These are phyloP conservation scores for Syncephalastrum racemosum DNA, from an alignment of 371 early-diverging fungal genomes.

Conservation along the genomic window DNA sequence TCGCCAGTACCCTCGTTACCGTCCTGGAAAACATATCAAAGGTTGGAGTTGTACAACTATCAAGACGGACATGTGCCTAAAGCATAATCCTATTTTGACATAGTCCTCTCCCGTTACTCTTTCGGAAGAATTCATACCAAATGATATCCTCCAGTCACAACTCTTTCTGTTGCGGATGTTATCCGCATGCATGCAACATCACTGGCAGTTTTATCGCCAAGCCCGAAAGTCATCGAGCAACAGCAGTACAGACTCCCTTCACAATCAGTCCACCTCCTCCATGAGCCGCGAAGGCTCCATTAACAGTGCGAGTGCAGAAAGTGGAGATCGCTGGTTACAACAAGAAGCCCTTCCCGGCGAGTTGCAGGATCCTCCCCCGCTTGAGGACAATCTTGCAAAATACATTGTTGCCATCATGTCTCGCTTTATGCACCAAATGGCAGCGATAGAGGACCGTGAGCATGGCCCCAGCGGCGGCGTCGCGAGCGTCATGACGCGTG, in stretches of 20 bases:
- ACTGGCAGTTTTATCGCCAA: slow-evolving; percentile 69
- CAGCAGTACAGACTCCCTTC: not conserved
- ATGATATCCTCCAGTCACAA: slow-evolving; percentile 71
- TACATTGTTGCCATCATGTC: slow-evolving; percentile 62
- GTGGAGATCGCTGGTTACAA: slow-evolving; percentile 24
- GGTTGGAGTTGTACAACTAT: slow-evolving; percentile 32
- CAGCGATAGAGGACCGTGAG: slow-evolving; percentile 43
- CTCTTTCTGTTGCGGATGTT: slow-evolving; percentile 70
- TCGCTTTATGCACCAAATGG: slow-evolving; percentile 63
- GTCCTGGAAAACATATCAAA: slow-evolving; percentile 64
- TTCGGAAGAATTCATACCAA: slow-evolving; percentile 56
- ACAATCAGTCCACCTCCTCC: slow-evolving; percentile 3
- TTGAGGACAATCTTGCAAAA: slow-evolving; percentile 72
- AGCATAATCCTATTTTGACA: not conserved
- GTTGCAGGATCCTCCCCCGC: slow-evolving; percentile 72
- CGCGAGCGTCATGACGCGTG: slow-evolving; percentile 54
- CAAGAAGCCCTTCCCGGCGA: slow-evolving; percentile 24
- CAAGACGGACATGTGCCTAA: not conserved
- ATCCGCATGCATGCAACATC: slow-evolving; percentile 71
- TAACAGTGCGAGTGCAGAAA: slow-evolving; percentile 8
- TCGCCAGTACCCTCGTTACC: slow-evolving; percentile 51
- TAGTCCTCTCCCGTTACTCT: slow-evolving; percentile 38
- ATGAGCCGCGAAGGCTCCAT: slow-evolving; percentile 24
- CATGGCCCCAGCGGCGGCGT: slow-evolving; percentile 33
- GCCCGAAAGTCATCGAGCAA: slow-evolving; percentile 12